Conservation (phyloP, 2,329 filamentous ascomycete genomes). For the Paraconiothyrium brasiliense region DNA sequence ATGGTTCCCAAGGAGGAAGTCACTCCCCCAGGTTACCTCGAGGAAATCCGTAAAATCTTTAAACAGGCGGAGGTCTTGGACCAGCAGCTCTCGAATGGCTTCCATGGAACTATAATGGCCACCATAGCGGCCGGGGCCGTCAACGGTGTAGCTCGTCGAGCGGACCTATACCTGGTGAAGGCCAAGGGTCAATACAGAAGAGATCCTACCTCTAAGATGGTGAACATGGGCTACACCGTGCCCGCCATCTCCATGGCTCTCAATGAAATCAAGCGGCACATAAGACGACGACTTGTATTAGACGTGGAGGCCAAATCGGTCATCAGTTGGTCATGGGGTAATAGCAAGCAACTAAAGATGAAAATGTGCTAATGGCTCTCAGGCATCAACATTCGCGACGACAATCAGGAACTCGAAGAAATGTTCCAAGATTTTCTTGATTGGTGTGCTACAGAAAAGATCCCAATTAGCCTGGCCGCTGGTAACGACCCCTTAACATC, state of each 20-base stretch:
- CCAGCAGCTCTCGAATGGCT: background rate
- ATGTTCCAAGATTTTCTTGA: slow-evolving; percentile 8
- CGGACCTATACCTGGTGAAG: slow-evolving; percentile 16
- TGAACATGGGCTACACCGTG: background rate
- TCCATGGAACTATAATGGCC: slow-evolving; percentile 17
- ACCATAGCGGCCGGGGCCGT: slow-evolving; percentile 6
- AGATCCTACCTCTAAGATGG: background rate
- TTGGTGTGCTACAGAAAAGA: background rate
- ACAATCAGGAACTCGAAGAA: background rate
- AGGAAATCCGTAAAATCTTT: background rate
- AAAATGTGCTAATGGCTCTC: background rate
- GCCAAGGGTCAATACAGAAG: slow-evolving; percentile 8
- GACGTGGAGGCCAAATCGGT: slow-evolving; percentile 14
- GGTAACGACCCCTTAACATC: background rate
- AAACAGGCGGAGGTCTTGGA: background rate
- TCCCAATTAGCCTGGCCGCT: slow-evolving; percentile 7
- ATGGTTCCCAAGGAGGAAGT: background rate
- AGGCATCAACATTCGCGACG: background rate
- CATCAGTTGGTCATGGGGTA: slow-evolving; percentile 16
- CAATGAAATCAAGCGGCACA: background rate
- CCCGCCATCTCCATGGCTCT: background rate
- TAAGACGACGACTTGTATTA: background rate
- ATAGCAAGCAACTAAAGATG: background rate
- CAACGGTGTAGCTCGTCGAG: slow-evolving; percentile 12
- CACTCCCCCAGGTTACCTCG: background rate